A percentile compares a stretch with the other conserved stretches of the same genome.
Evolutionary conservation across 768 basidiomycete species (phyloP).

Genomic region (Calocybe gangraenosa): DNA sequence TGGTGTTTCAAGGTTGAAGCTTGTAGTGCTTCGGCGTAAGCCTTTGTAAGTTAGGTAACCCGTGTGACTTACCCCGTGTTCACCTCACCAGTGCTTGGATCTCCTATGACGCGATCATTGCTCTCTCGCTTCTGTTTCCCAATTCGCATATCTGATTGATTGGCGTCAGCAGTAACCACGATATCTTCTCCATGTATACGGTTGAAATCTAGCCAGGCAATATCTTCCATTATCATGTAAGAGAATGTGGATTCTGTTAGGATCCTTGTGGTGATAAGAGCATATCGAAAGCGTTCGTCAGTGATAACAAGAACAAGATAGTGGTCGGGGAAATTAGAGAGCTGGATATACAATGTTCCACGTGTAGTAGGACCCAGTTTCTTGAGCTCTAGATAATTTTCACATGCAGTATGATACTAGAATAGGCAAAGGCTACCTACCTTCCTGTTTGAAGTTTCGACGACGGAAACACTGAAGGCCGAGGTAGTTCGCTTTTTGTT

Average conservation of each 20-base stretch:
- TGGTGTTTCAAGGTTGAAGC: slow-evolving; percentile 70
- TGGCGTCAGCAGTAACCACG: slow-evolving; percentile 13
- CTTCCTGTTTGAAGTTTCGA: slow-evolving; percentile 64
- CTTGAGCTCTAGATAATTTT: slow-evolving; percentile 44
- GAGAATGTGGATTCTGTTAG: slow-evolving; percentile 51
- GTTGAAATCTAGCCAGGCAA: slow-evolving; percentile 72
- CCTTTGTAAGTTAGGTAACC: not conserved
- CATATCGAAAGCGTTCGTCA: slow-evolving; percentile 75
- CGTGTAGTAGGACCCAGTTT: slow-evolving; percentile 67
- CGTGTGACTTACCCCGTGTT: slow-evolving; percentile 18
- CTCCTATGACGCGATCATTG: slow-evolving; percentile 6
- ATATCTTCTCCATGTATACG: slow-evolving; percentile 54
- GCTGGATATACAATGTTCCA: slow-evolving; percentile 69
- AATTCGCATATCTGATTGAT: slow-evolving; percentile 19
- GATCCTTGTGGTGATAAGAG: slow-evolving; percentile 66
- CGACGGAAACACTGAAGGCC: slow-evolving; percentile 72
- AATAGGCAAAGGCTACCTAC: slow-evolving; percentile 30
- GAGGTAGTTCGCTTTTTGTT: slow-evolving; percentile 82
- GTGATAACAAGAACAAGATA: slow-evolving; percentile 84
- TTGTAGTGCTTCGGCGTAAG: slow-evolving; percentile 22
- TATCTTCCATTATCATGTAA: slow-evolving; percentile 69
- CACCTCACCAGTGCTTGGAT: slow-evolving; percentile 2
- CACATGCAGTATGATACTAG: not conserved
- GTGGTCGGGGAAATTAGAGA: slow-evolving; percentile 72
- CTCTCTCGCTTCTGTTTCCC: slow-evolving; percentile 21